Evolutionary conservation across 163 green algal species (phyloP).

Genomic region (Prototheca cutis): DNA sequence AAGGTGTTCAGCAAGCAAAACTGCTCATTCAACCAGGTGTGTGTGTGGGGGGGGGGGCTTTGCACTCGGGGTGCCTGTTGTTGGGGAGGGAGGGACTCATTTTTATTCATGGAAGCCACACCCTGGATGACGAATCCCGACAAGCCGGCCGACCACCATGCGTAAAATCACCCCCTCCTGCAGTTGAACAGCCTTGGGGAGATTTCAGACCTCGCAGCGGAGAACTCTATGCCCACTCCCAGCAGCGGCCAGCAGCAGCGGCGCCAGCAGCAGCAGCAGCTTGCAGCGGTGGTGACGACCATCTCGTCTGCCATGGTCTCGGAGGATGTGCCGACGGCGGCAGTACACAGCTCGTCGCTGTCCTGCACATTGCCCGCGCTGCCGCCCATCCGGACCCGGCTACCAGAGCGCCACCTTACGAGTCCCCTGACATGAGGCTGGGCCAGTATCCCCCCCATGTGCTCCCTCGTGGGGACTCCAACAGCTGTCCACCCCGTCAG

Average conservation of each 20-base stretch:
- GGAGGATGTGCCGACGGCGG: no score
- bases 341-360: background rate
- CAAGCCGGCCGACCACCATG: background rate
- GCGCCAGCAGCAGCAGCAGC: no score
- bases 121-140: no score
- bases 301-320: background rate
- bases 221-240: constrained; percentile 4
- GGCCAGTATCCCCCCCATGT: no score
- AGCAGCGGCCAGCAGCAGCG: background rate
- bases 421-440: background rate
- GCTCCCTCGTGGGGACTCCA: no score
- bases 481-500: no score
- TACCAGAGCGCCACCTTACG: background rate
- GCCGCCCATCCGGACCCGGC: constrained; percentile 11
- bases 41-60: background rate
- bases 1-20: constrained; percentile 16
- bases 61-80: background rate
- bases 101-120: no score
- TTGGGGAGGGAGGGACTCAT: background rate
- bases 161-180: background rate
- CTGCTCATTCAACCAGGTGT: background rate
- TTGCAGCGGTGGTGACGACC: no score
- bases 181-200: background rate
- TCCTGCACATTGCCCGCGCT: background rate
- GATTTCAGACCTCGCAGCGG: constrained; percentile 5